phyloP scores from a whole-genome alignment of 345 rosid species.

The Citrus australasica region DNA sequence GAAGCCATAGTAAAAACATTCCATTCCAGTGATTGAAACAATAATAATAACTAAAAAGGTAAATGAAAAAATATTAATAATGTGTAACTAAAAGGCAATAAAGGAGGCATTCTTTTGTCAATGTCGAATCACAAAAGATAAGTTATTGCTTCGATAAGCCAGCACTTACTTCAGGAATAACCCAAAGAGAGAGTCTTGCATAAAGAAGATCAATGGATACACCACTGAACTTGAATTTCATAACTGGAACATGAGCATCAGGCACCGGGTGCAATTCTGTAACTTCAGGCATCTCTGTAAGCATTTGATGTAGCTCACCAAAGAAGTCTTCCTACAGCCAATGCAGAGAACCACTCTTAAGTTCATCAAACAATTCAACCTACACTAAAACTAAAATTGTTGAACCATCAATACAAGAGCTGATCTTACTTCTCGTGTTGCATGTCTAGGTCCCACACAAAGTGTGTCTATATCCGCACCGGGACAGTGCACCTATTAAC shows the following conservation, averaged over 20 bases:
- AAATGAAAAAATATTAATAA: background rate
- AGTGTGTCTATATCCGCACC: conserved; percentile 98
- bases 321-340: conserved; percentile 84
- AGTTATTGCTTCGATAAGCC: conserved; percentile 11
- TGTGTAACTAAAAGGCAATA: background rate
- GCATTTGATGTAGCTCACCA: conserved; percentile 78
- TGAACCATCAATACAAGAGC: conserved; percentile 20
- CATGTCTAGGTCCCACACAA: conserved; percentile 94
- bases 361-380: conserved; percentile 17
- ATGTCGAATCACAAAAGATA: background rate
- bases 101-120: background rate
- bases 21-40: background rate
- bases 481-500: conserved; percentile 88
- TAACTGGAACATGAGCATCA: conserved; percentile 96
- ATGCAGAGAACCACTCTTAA: conserved; percentile 17
- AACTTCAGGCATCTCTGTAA: conserved; percentile 90
- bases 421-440: conserved; percentile 81
- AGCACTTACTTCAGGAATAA: conserved; percentile 86
- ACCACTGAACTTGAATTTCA: conserved; percentile 84
- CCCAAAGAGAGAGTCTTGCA: conserved; percentile 88
- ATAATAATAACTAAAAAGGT: background rate
- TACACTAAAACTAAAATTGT: conserved; percentile 11
- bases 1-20: background rate
- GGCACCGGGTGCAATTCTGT: conserved; percentile 96
- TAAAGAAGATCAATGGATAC: conserved; percentile 95